phyloP scores from a whole-genome alignment of 139 green algal species.

The Closterium sp. region DNA sequence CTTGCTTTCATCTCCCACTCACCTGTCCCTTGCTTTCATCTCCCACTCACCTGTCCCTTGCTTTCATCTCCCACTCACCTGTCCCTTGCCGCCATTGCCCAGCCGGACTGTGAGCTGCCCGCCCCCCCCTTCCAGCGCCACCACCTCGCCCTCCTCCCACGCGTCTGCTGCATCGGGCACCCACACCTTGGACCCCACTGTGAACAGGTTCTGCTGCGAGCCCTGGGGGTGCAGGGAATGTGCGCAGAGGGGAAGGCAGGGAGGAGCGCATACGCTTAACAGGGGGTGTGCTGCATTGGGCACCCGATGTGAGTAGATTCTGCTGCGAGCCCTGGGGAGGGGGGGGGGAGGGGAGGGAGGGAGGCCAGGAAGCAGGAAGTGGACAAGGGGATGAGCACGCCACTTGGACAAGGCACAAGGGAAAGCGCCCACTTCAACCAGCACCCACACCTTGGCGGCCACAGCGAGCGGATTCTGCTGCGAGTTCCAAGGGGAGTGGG shows the following conservation, averaged over 20 bases:
- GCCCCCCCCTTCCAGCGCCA: background rate
- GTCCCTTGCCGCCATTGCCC: background rate
- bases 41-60: too few relatives aligned
- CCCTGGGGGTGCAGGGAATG: background rate
- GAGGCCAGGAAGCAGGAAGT: too few relatives aligned
- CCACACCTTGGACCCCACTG: slow-evolving; percentile 21
- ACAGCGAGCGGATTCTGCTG: too few relatives aligned
- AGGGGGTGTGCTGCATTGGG: too few relatives aligned
- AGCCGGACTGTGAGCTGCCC: background rate
- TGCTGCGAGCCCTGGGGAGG: background rate
- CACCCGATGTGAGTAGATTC: background rate
- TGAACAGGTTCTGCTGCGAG: background rate
- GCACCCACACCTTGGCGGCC: too few relatives aligned
- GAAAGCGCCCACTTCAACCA: too few relatives aligned
- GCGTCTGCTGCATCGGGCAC: slow-evolving; percentile 21
- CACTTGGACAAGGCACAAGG: too few relatives aligned
- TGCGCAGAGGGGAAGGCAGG: background rate
- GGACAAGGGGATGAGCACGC: too few relatives aligned
- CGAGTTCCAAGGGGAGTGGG: too few relatives aligned
- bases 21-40: background rate
- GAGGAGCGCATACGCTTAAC: too few relatives aligned
- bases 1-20: background rate
- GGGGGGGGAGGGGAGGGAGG: too few relatives aligned
- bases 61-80: background rate
- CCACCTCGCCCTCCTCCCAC: slow-evolving; percentile 10